Evolutionary conservation across 257 asterid species (phyloP).

Genomic region (Forsythia suspensa): DNA sequence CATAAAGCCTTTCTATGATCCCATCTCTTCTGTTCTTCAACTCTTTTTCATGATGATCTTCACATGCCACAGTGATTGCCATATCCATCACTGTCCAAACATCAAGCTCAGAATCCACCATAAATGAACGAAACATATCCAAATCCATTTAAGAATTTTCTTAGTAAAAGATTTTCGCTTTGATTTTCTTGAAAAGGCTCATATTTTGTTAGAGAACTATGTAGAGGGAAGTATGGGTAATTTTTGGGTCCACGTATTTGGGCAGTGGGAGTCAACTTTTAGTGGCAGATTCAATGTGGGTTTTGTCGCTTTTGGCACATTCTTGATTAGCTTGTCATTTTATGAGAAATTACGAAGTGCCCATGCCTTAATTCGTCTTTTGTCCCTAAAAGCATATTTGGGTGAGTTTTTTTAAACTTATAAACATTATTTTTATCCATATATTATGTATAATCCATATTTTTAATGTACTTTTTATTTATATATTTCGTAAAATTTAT

Average conservation of each 20-base stretch:
- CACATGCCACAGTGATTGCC: constrained; percentile 43
- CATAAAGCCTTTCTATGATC: constrained; percentile 47
- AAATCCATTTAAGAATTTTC: constrained; percentile 41
- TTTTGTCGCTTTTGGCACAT: constrained; percentile 20
- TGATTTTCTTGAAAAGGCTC: not conserved
- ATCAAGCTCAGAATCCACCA: constrained; percentile 49
- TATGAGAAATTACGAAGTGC: not conserved
- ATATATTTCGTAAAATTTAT: too few species aligned
- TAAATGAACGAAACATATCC: constrained; percentile 41
- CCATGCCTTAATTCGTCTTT: not conserved
- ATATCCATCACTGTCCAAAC: constrained; percentile 55
- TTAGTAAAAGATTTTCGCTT: not conserved
- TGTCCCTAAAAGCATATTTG: not conserved
- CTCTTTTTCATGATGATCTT: constrained; percentile 44
- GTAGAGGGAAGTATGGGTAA: constrained; percentile 7
- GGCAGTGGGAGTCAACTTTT: not conserved
- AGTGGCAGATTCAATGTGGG: constrained; percentile 17
- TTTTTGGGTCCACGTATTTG: not conserved
- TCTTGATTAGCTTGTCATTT: constrained; percentile 20
- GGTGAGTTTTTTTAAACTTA: too few species aligned
- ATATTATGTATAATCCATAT: too few species aligned
- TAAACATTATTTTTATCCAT: too few species aligned
- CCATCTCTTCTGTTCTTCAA: constrained; percentile 43
- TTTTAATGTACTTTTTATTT: too few species aligned
- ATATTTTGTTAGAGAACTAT: not conserved